Conservation (phyloP, 495 filamentous ascomycete species). For the Penicillium robsamsonii region DNA sequence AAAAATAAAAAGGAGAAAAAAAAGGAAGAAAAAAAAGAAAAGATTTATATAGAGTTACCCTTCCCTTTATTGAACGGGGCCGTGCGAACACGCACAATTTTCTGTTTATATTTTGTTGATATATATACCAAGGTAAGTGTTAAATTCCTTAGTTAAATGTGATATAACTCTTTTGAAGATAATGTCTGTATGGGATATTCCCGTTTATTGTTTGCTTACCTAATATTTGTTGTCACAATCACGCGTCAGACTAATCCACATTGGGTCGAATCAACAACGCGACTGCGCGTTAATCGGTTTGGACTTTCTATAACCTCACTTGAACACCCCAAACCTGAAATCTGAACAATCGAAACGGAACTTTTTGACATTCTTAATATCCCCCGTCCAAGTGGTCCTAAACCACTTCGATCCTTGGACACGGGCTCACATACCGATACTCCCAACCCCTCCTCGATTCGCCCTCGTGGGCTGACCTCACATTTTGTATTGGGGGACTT, state of each 20-base stretch:
- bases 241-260: slow-evolving; percentile 31
- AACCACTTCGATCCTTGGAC: background rate
- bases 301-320: background rate
- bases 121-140: too few species aligned
- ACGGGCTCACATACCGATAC: slow-evolving; percentile 1
- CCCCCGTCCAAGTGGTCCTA: slow-evolving; percentile 6
- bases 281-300: slow-evolving; percentile 29
- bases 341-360: background rate
- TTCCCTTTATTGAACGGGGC: too few species aligned
- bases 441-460: slow-evolving; percentile 9
- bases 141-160: too few species aligned
- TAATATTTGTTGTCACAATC: slow-evolving; percentile 34
- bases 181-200: too few species aligned
- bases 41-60: too few species aligned
- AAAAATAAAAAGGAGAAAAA: background rate
- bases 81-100: too few species aligned
- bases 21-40: too few species aligned
- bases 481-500: slow-evolving; percentile 20
- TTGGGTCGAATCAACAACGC: slow-evolving; percentile 34
- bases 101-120: too few species aligned
- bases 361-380: slow-evolving; percentile 11
- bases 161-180: too few species aligned
- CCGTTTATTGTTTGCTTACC: slow-evolving; percentile 12
- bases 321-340: background rate
- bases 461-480: slow-evolving; percentile 24